Evolutionary conservation across 2,329 filamentous ascomycete species (phyloP), one percentile per base, ranked within the genome.

Genomic region (Penicillium sp.): DNA sequence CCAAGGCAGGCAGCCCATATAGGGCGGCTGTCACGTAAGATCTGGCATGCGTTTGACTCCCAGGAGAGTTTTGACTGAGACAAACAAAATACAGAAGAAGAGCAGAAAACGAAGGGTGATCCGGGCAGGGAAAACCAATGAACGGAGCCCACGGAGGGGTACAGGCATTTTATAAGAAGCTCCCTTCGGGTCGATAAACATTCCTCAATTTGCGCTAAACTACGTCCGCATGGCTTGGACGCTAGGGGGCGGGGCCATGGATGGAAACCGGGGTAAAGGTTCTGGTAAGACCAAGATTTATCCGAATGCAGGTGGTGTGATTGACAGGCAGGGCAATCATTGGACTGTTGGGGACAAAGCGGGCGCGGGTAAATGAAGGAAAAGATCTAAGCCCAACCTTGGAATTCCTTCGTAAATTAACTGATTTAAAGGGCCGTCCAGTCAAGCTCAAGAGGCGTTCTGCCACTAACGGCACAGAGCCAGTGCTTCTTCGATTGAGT

Each of bases 1-100:
- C 62, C 42, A 74, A 59, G 16, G 62, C 66, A 11, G 72, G 68
- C 47, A 75, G 57, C 43, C 69, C 71, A 43, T 68, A 66, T 8
- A 75, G 62, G 62, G 69, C 68, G 9, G 68, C 66, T 20, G 71
- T 62, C 7, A 72, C 55, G 55, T 69, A 72, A 13, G 65, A 64
- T 43, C 67, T 70, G 59, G 75, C 44, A 62, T 74, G 70, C 73
- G 75, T 75, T 61, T 71, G 68, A 68, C 48, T 26, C 66, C 64
- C 38, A 75, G 55, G 16, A 69, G 56, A 38, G 55, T 53, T 42
- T 64, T 66, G 55, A 69, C 53, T 26, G 61, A 54, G 29, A 75
- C 56, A 54, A 69, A 72, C 24, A 74, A 48, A 45, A 68, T 55
- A 53, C 59, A 66, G 55, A 68, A 73, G 29, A 70, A 24, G 46